phyloP scores from a whole-genome alignment of 106 monocot species.

The Posidonia australis region DNA sequence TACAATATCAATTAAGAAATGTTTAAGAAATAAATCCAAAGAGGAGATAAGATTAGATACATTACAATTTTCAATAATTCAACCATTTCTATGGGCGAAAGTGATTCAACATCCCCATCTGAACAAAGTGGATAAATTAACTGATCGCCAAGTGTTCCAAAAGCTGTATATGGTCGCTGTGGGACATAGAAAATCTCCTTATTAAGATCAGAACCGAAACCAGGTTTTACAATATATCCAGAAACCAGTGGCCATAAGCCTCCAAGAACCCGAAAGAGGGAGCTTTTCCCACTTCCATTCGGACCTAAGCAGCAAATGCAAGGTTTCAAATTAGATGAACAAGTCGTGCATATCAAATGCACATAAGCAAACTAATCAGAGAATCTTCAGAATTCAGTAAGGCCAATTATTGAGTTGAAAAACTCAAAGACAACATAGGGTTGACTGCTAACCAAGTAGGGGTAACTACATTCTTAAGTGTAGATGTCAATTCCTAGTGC shows the following conservation, averaged over 20 bases:
- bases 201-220: constrained; percentile 92
- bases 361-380: too few relatives aligned
- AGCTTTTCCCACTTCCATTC: constrained; percentile 99
- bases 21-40: not conserved
- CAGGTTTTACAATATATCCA: constrained; percentile 88
- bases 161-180: constrained; percentile 92
- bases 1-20: not conserved
- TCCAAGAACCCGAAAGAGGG: constrained; percentile 92
- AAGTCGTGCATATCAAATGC: too few relatives aligned
- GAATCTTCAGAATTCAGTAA: too few relatives aligned
- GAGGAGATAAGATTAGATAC: not conserved
- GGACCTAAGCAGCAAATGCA: constrained; percentile 63
- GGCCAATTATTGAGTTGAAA: too few relatives aligned
- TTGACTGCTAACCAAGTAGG: too few relatives aligned
- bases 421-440: too few relatives aligned
- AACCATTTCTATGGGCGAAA: constrained; percentile 64
- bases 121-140: constrained; percentile 87
- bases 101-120: constrained; percentile 66
- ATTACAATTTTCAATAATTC: constrained; percentile 88
- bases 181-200: constrained; percentile 99
- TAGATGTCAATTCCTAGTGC: too few relatives aligned
- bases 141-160: constrained; percentile 97
- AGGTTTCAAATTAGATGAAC: constrained; percentile 39
- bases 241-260: constrained; percentile 92
- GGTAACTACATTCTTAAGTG: too few relatives aligned